Conservation (phyloP, 768 basidiomycete species). For the Mycena capillaripes region DNA sequence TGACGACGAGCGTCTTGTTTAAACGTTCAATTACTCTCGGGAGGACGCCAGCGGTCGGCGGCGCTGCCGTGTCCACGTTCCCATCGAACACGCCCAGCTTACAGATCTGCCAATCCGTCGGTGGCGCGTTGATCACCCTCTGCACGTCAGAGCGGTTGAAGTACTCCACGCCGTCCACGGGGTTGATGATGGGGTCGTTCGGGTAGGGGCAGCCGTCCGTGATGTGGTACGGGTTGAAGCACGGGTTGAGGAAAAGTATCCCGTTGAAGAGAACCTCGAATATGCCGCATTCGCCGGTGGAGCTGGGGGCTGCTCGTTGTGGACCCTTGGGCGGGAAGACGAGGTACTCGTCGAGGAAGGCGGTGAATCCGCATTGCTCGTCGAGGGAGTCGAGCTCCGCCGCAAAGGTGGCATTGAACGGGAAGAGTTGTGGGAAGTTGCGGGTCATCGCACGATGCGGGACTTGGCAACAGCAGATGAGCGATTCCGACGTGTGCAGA, state of each 20-base stretch:
- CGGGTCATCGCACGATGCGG: conserved; percentile 1
- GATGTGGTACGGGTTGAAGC: not conserved
- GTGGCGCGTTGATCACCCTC: not conserved
- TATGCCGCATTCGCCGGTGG: not conserved
- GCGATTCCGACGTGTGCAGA: no score
- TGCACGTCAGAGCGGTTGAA: conserved; percentile 9
- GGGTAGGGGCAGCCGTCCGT: not conserved
- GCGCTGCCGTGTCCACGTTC: not conserved
- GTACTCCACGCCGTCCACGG: not conserved
- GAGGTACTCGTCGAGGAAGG: conserved; percentile 12
- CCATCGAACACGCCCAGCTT: not conserved
- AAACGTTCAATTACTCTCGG: conserved; percentile 2
- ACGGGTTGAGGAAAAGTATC: not conserved
- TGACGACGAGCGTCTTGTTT: conserved; percentile 13
- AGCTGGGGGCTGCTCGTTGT: not conserved
- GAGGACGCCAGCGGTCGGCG: not conserved
- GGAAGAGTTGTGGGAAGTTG: not conserved
- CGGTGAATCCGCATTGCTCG: not conserved
- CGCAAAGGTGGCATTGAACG: conserved; percentile 9
- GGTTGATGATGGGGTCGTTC: not conserved
- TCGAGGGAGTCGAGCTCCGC: not conserved
- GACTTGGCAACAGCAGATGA: not conserved
- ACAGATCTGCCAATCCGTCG: not conserved
- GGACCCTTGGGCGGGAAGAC: conserved; percentile 4
- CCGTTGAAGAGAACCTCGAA: not conserved